These are phyloP conservation scores for Solanum corneliomulleri DNA, from an alignment of 257 asterid genomes.

Conservation along the genomic window DNA sequence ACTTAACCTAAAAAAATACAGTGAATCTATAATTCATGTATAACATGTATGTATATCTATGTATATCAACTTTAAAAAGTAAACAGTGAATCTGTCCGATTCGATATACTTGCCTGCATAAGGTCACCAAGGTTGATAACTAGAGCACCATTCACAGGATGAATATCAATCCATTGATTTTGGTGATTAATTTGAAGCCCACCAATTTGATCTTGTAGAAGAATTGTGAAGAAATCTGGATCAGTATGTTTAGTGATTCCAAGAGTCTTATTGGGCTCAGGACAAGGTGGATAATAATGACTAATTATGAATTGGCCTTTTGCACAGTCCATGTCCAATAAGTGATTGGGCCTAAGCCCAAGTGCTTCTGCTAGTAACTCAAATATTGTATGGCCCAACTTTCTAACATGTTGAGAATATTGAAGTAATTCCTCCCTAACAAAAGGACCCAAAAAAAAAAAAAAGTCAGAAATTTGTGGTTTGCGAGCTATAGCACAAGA, in stretches of 20 bases:
- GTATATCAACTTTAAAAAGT: neutral
- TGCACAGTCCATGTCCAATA: slow-evolving; percentile 6
- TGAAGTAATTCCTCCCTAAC: neutral
- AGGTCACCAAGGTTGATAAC: slow-evolving; percentile 9
- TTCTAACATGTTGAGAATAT: neutral
- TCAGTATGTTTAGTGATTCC: slow-evolving; percentile 7
- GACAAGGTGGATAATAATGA: slow-evolving; percentile 13
- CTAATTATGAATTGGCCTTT: slow-evolving; percentile 1
- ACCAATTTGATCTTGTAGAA: slow-evolving; percentile 8
- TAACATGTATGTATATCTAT: neutral
- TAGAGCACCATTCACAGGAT: neutral
- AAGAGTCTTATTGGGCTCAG: slow-evolving; percentile 1
- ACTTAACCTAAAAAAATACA: too few relatives aligned
- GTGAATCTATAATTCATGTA: neutral
- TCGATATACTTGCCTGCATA: neutral
- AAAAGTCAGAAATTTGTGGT: neutral
- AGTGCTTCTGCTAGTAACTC: slow-evolving; percentile 8
- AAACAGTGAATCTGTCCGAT: neutral
- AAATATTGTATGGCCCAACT: neutral
- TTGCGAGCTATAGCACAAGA: too few relatives aligned
- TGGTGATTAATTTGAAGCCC: slow-evolving; percentile 9
- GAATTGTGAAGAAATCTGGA: slow-evolving; percentile 5
- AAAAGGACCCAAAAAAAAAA: neutral
- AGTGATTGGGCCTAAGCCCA: neutral
- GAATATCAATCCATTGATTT: slow-evolving; percentile 5